Percentiles rank a stretch among this genome's conserved stretches.
Conservation (phyloP, 495 filamentous ascomycete species). For the Pseudomonodictys pantanalensis region DNA sequence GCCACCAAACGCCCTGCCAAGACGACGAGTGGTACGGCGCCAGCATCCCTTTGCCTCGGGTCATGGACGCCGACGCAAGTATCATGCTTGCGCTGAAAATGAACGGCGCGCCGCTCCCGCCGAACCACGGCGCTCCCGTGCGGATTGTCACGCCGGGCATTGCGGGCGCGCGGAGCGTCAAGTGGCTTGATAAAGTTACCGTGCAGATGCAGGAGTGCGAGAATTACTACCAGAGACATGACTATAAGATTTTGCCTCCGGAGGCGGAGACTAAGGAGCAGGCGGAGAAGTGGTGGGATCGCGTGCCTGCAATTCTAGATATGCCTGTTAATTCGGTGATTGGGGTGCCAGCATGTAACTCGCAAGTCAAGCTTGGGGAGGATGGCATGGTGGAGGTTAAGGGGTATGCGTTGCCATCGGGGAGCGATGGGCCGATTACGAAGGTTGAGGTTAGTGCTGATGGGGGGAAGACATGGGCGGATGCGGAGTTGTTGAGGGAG, state of each 20-base stretch:
- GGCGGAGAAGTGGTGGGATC: slow-evolving; percentile 48
- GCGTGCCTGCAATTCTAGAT: slow-evolving; percentile 37
- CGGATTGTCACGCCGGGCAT: slow-evolving; percentile 41
- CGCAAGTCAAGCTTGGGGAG: slow-evolving; percentile 39
- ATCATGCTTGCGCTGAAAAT: slow-evolving; percentile 54
- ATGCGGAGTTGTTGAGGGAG: slow-evolving; percentile 42
- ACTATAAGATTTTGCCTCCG: slow-evolving; percentile 44
- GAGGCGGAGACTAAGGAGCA: slow-evolving; percentile 39
- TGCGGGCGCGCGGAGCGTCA: slow-evolving; percentile 41
- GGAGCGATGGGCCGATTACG: slow-evolving; percentile 52
- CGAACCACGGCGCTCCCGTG: slow-evolving; percentile 40
- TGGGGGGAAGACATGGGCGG: slow-evolving; percentile 50
- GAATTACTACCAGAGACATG: slow-evolving; percentile 42
- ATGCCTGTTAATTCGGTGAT: slow-evolving; percentile 53
- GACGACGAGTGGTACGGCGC: slow-evolving; percentile 58
- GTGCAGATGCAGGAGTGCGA: slow-evolving; percentile 34
- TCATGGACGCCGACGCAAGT: slow-evolving; percentile 47
- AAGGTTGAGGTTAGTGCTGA: slow-evolving; percentile 54
- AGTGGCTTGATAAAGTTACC: slow-evolving; percentile 41
- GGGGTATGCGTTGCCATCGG: slow-evolving; percentile 58
- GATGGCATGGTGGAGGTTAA: slow-evolving; percentile 48
- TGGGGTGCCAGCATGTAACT: slow-evolving; percentile 46
- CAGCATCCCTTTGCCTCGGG: slow-evolving; percentile 50
- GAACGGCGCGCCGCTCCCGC: slow-evolving; percentile 39
- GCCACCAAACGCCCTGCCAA: slow-evolving; percentile 49